Conservation (phyloP, 352 stramenopile genomes). For the Globisporangium echinulatum region DNA sequence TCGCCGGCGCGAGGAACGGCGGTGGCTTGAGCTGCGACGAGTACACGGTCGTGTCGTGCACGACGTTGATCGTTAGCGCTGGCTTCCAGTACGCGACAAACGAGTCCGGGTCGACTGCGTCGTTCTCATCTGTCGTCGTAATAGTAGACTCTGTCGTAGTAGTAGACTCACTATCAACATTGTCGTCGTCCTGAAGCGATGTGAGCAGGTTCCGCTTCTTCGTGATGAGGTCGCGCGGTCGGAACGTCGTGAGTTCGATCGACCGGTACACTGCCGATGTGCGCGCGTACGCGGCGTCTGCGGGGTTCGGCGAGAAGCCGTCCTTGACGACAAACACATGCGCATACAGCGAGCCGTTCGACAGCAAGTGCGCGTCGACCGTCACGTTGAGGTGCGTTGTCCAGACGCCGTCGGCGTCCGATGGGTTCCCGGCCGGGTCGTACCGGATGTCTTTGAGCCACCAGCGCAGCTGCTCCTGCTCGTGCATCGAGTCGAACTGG, state of each 20-base stretch:
- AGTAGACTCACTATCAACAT: too few species aligned
- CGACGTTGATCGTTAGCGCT: slow-evolving; percentile 50
- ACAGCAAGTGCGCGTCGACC: slow-evolving; percentile 53
- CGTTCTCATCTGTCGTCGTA: slow-evolving; percentile 11
- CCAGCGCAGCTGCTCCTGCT: slow-evolving; percentile 63
- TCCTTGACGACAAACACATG: slow-evolving; percentile 83
- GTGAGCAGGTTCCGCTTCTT: slow-evolving; percentile 78
- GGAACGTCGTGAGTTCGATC: slow-evolving; percentile 70
- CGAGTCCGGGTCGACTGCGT: slow-evolving; percentile 16
- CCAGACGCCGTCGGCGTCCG: slow-evolving; percentile 47
- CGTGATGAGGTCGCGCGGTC: slow-evolving; percentile 57
- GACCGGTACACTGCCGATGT: slow-evolving; percentile 48
- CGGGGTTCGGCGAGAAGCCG: slow-evolving; percentile 62
- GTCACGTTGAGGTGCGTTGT: slow-evolving; percentile 56
- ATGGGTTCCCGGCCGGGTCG: slow-evolving; percentile 32
- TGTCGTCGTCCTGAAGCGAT: slow-evolving; percentile 4
- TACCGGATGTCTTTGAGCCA: slow-evolving; percentile 52
- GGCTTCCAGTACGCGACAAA: slow-evolving; percentile 85
- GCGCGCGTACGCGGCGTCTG: slow-evolving; percentile 47
- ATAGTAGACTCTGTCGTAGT: too few species aligned
- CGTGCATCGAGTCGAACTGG: slow-evolving; percentile 33
- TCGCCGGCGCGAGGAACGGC: slow-evolving; percentile 56
- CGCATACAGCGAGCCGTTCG: slow-evolving; percentile 76
- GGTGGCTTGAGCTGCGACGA: slow-evolving; percentile 42
- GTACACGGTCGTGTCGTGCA: slow-evolving; percentile 72